These are phyloP conservation scores for Annona cherimola DNA, from an alignment of 164 flowering plant species.

Conservation along the genomic window DNA sequence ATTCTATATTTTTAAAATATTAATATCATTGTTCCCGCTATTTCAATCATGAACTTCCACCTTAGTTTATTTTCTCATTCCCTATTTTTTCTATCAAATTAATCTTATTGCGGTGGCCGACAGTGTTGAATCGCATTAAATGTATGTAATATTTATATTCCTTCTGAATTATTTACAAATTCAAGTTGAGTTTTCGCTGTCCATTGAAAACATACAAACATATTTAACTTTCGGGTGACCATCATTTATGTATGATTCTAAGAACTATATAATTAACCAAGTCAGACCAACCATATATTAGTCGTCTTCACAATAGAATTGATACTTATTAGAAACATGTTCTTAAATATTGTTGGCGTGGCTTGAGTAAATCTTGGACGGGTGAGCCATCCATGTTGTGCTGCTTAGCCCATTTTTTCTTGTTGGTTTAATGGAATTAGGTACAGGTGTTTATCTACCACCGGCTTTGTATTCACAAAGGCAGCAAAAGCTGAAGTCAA, in stretches of 20 bases:
- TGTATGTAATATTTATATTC: too few species aligned
- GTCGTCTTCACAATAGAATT: not conserved
- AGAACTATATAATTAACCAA: not conserved
- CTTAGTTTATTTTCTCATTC: too few species aligned
- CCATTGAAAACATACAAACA: too few species aligned
- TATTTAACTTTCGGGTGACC: not conserved
- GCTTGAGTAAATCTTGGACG: not conserved
- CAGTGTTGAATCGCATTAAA: too few species aligned
- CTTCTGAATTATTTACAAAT: too few species aligned
- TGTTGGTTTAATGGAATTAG: constrained; percentile 7
- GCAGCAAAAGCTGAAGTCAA: not conserved
- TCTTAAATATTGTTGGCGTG: not conserved
- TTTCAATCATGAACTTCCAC: too few species aligned
- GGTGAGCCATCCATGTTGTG: not conserved
- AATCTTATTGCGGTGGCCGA: too few species aligned
- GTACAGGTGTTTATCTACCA: constrained; percentile 21
- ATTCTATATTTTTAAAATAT: too few species aligned
- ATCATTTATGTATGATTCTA: not conserved
- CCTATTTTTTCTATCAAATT: too few species aligned
- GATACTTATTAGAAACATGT: not conserved
- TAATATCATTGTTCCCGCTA: too few species aligned
- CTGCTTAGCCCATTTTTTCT: not conserved
- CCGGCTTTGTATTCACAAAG: not conserved
- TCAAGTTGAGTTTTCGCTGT: too few species aligned
- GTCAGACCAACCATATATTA: not conserved